These are phyloP conservation scores for Globisporangium okanoganense DNA, from an alignment of 352 stramenopile species.

Conservation along the genomic window DNA sequence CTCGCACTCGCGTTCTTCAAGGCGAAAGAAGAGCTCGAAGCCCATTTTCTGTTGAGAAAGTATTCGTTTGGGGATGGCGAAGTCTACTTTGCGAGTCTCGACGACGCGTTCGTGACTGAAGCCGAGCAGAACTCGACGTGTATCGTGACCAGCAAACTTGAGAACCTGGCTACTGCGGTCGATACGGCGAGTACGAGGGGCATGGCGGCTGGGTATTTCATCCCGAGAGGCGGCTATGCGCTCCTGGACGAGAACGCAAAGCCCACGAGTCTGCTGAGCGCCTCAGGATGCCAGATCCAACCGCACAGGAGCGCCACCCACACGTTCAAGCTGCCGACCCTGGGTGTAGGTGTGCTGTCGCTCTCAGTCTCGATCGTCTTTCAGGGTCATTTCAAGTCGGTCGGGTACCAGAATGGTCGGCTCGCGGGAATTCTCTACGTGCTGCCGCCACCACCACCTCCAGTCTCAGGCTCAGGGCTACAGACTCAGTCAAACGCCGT, in stretches of 20 bases:
- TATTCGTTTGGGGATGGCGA: constrained; percentile 73
- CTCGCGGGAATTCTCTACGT: constrained; percentile 79
- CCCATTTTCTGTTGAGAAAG: constrained; percentile 57
- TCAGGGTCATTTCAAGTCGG: constrained; percentile 66
- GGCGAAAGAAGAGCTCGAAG: constrained; percentile 44
- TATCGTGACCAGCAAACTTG: constrained; percentile 22
- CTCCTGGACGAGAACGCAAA: constrained; percentile 33
- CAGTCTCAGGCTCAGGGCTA: background rate
- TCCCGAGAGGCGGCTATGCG: constrained; percentile 20
- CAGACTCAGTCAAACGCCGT: background rate
- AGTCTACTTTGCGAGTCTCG: constrained; percentile 41
- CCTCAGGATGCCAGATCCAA: constrained; percentile 43
- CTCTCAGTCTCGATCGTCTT: constrained; percentile 65
- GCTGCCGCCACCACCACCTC: constrained; percentile 31
- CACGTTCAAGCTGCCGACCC: constrained; percentile 47
- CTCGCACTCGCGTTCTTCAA: constrained; percentile 78
- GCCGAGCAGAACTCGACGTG: background rate
- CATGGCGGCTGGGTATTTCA: constrained; percentile 12
- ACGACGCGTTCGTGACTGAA: constrained; percentile 33
- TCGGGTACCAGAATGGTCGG: constrained; percentile 70
- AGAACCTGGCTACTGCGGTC: constrained; percentile 31
- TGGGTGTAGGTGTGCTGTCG: constrained; percentile 37
- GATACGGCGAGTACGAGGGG: constrained; percentile 16
- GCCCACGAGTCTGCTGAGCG: constrained; percentile 31
- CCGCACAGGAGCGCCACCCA: constrained; percentile 63